These are phyloP conservation scores for Teratosphaeria destructans DNA, from an alignment of 2,329 filamentous ascomycete genomes.

Conservation along the genomic window DNA sequence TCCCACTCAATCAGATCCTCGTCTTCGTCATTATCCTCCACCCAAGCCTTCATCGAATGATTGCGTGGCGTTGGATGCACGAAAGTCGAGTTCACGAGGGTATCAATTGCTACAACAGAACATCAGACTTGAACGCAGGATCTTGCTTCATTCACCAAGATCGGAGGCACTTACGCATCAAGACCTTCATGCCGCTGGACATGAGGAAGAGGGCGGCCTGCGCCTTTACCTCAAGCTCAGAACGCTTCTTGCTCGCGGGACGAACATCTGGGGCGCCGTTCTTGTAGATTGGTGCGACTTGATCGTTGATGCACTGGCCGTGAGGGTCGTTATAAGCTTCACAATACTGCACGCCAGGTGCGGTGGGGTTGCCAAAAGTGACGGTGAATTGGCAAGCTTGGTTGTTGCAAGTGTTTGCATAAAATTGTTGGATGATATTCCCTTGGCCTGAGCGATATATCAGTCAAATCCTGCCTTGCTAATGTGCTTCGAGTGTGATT, in stretches of 20 bases:
- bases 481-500: neutral
- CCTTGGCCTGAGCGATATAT: neutral
- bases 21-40: constrained; percentile 1
- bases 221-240: neutral
- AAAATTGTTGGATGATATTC: neutral
- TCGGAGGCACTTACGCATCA: neutral
- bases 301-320: neutral
- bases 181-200: neutral
- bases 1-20: neutral
- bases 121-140: neutral
- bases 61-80: neutral
- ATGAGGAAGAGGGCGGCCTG: neutral
- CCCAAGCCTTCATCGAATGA: neutral
- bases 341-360: neutral
- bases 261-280: neutral
- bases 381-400: neutral
- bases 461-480: neutral
- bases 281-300: neutral
- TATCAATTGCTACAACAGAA: neutral
- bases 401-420: neutral
- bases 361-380: neutral
- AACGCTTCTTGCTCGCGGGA: neutral
- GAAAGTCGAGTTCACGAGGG: neutral
- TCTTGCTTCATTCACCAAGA: neutral
- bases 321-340: neutral